Conservation (phyloP, 768 basidiomycete species). For the Russula ochroleuca region DNA sequence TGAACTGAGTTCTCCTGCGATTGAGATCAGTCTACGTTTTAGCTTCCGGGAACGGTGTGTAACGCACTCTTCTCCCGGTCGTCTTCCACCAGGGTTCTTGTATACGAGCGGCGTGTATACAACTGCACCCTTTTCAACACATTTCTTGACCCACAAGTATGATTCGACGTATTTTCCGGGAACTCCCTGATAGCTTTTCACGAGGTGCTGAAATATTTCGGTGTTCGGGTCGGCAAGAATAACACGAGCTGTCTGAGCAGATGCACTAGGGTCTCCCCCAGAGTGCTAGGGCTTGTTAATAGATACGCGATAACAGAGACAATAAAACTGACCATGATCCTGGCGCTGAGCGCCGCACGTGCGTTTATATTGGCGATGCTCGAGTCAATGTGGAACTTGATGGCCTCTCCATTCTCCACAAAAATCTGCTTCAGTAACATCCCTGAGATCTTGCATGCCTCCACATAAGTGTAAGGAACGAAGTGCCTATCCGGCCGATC, state of each 20-base stretch:
- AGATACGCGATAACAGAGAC: neutral
- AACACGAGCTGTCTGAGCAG: slow-evolving; percentile 65
- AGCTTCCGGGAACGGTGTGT: neutral
- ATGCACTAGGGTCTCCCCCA: slow-evolving; percentile 70
- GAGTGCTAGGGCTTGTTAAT: slow-evolving; percentile 51
- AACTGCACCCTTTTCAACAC: slow-evolving; percentile 62
- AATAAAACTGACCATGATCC: slow-evolving; percentile 54
- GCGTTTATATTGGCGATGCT: slow-evolving; percentile 79
- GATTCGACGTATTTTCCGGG: slow-evolving; percentile 76
- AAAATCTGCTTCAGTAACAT: slow-evolving; percentile 75
- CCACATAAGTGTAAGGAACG: slow-evolving; percentile 77
- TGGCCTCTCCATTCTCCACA: slow-evolving; percentile 56
- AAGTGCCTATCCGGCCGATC: slow-evolving; percentile 75
- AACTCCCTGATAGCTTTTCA: slow-evolving; percentile 65
- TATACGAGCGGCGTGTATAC: slow-evolving; percentile 72
- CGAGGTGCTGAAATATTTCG: slow-evolving; percentile 67
- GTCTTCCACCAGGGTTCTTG: slow-evolving; percentile 78
- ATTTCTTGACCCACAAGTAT: slow-evolving; percentile 80
- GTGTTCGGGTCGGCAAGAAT: slow-evolving; percentile 79
- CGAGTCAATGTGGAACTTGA: slow-evolving; percentile 74
- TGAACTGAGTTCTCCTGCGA: slow-evolving; percentile 70
- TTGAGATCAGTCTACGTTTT: slow-evolving; percentile 1
- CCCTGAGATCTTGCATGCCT: slow-evolving; percentile 78
- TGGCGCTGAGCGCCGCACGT: slow-evolving; percentile 56
- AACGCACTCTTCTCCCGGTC: slow-evolving; percentile 75